Evolutionary conservation across 2,329 filamentous ascomycete genomes (phyloP), one percentile per base, ranked within the genome.

Genomic region (Tolypocladium guangdongense): DNA sequence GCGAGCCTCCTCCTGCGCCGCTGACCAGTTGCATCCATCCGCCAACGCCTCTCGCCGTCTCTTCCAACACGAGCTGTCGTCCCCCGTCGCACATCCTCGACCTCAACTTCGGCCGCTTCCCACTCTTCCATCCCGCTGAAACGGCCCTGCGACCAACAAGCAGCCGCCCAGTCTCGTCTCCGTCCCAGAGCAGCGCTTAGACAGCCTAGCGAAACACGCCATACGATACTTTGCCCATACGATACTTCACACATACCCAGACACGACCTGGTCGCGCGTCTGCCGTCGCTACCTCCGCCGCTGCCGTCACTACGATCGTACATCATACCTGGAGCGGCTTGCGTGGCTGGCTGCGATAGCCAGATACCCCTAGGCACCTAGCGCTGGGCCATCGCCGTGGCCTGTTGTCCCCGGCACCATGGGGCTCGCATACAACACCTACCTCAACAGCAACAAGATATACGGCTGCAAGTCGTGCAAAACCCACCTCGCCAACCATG

Each of bases 381-480:
- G 6, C 27, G 24, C 43, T 6, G 27, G 27, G 43, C 43, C 43
- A 32, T 46, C 43, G 43, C 16, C 4, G 43, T 32, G 27, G 43
- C 43, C 43, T 46, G 16, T 14, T 10, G 16, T 41, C 36, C 43
- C 22, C 48, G 47, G 51, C 53, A 71, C 59, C 53, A 96, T 96
- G 90, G 90, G 90, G 60, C 84, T 96, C 62, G 78, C 85, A 56
- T 96, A 96, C 77, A 96, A 96, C 73, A 84, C 88, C 56, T 96
- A 96, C 70, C 84, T 96, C 59, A 88, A 84, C 70, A 87, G 87
- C 66, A 82, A 78, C 71, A 88, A 88, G 72, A 92, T 96, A 67
- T 95, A 93, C 70, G 90, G 89, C 60, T 96, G 88, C 81, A 92
- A 92, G 76, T 81, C 81, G 64, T 99, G 93, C 83, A 96, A 96